phyloP scores from a whole-genome alignment of 495 filamentous ascomycete species.

The Neurospora hispaniola region DNA sequence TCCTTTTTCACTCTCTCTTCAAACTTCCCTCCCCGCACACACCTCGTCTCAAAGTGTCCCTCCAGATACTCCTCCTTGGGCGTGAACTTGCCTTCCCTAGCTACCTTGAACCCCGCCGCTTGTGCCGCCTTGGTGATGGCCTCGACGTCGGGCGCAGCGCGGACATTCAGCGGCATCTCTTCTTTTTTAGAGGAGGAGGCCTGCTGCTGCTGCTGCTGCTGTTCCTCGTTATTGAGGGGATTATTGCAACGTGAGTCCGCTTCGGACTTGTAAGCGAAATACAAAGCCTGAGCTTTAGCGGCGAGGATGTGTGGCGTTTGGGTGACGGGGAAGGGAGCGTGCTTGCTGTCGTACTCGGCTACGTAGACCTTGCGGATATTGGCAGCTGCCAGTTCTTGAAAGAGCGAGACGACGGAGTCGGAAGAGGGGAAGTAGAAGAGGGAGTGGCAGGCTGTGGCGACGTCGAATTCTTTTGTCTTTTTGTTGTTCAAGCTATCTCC shows the following conservation, averaged over 20 bases:
- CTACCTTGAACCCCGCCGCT: slow-evolving; percentile 17
- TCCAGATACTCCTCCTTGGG: slow-evolving; percentile 30
- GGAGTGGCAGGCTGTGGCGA: slow-evolving; percentile 21
- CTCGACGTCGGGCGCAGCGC: slow-evolving; percentile 3
- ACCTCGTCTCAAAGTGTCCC: slow-evolving; percentile 35
- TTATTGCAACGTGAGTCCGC: not conserved
- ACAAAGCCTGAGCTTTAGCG: slow-evolving; percentile 20
- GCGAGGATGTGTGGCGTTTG: slow-evolving; percentile 34
- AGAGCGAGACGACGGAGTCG: slow-evolving; percentile 18
- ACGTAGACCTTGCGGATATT: slow-evolving; percentile 23
- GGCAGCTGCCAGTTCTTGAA: slow-evolving; percentile 21
- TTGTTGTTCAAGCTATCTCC: too few species aligned
- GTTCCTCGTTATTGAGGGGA: too few species aligned
- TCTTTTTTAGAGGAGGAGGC: not conserved
- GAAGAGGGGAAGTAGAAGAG: slow-evolving; percentile 39
- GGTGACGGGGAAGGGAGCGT: not conserved
- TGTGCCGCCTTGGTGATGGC: slow-evolving; percentile 8
- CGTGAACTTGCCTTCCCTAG: slow-evolving; percentile 20
- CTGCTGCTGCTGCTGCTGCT: not conserved
- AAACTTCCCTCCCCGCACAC: slow-evolving; percentile 15
- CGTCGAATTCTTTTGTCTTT: not conserved
- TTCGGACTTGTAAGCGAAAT: slow-evolving; percentile 9
- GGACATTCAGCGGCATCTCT: not conserved
- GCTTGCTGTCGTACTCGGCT: slow-evolving; percentile 28
- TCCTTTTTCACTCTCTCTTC: slow-evolving; percentile 18